A percentile compares a stretch with the other conserved stretches of the same genome.
Conservation (phyloP, 2,329 filamentous ascomycete genomes). For the Laburnicola sp. region DNA sequence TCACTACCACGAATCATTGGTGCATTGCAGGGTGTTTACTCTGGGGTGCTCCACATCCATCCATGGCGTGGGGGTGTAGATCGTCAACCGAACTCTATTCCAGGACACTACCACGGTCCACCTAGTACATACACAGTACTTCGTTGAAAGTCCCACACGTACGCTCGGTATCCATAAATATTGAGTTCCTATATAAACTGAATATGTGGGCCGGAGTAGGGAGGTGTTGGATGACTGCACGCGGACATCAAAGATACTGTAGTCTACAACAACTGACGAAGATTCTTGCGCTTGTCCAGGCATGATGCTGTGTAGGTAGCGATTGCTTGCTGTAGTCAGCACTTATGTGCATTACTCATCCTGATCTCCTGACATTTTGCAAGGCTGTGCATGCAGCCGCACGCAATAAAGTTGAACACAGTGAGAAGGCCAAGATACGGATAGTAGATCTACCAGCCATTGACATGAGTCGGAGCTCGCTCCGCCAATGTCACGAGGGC, state of each 20-base stretch:
- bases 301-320: not conserved
- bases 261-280: too few species aligned
- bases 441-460: not conserved
- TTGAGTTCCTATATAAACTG: too few species aligned
- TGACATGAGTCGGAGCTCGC: not conserved
- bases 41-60: not conserved
- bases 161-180: too few species aligned
- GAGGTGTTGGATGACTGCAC: too few species aligned
- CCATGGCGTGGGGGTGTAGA: conserved; percentile 3
- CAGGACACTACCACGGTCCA: too few species aligned
- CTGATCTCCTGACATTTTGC: not conserved
- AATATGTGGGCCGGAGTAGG: too few species aligned
- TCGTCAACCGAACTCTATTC: conserved; percentile 2
- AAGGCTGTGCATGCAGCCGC: not conserved
- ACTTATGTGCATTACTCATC: not conserved
- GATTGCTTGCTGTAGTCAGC: not conserved
- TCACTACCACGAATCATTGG: not conserved
- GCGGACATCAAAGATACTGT: too few species aligned
- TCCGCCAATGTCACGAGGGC: not conserved
- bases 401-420: not conserved
- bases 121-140: too few species aligned
- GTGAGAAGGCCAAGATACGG: not conserved
- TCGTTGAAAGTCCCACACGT: not conserved
- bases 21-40: not conserved
- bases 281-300: too few species aligned